phyloP scores from a whole-genome alignment of 2,329 filamentous ascomycete genomes.

The Cyclaneusma minus region DNA sequence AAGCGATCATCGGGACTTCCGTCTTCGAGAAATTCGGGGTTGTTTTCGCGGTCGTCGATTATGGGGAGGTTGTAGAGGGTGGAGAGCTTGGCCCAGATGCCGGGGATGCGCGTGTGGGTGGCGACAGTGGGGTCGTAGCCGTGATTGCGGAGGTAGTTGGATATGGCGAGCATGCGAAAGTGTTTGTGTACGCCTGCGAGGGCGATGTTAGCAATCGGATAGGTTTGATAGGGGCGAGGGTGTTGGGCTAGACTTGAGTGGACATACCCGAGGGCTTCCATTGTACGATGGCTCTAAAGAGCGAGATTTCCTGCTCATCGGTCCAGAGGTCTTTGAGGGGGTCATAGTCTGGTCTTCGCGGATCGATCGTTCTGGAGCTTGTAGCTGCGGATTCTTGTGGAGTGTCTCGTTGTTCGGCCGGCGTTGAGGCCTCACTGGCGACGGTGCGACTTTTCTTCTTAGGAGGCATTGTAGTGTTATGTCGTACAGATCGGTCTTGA shows the following conservation, averaged over 20 bases:
- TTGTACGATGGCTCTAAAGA: slow-evolving; percentile 83
- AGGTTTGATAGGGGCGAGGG: too few species aligned
- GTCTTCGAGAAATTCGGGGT: slow-evolving; percentile 26
- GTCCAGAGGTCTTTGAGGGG: slow-evolving; percentile 67
- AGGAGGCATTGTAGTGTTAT: slow-evolving; percentile 40
- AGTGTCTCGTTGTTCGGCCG: slow-evolving; percentile 39
- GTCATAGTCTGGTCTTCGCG: slow-evolving; percentile 26
- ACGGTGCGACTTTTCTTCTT: slow-evolving; percentile 48
- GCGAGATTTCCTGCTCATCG: slow-evolving; percentile 81
- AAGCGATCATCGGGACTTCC: slow-evolving; percentile 43
- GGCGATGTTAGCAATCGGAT: slow-evolving; percentile 7
- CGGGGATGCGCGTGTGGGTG: slow-evolving; percentile 73
- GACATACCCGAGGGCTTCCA: slow-evolving; percentile 84
- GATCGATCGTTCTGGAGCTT: slow-evolving; percentile 14
- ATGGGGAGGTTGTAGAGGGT: slow-evolving; percentile 73
- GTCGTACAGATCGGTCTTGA: background rate
- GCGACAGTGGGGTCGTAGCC: slow-evolving; percentile 57
- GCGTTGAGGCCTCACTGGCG: slow-evolving; percentile 40
- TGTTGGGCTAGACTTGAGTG: background rate
- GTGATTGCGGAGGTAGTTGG: slow-evolving; percentile 63
- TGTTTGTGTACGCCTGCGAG: slow-evolving; percentile 73
- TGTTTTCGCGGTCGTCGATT: slow-evolving; percentile 71
- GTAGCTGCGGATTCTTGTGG: slow-evolving; percentile 22
- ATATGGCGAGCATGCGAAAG: slow-evolving; percentile 80
- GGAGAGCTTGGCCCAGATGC: slow-evolving; percentile 80